phyloP scores from a whole-genome alignment of 495 filamentous ascomycete genomes.

The Hypoxylon fuscum region DNA sequence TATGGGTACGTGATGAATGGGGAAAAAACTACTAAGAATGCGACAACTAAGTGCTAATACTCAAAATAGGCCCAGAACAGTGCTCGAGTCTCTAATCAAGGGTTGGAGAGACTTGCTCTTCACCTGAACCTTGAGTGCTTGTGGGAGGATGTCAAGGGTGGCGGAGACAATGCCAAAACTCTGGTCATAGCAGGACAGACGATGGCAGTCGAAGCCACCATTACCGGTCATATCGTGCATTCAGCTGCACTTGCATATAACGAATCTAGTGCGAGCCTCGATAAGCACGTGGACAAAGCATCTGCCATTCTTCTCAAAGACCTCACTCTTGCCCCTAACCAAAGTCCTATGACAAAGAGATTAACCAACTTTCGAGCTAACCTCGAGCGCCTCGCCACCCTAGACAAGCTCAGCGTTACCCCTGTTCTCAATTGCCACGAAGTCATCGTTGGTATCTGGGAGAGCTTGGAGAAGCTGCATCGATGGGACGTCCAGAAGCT shows the following conservation, averaged over 20 bases:
- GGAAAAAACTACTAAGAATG: too few relatives aligned
- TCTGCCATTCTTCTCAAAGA: slow-evolving; percentile 64
- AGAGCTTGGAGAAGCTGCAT: slow-evolving; percentile 69
- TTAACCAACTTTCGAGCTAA: slow-evolving; percentile 80
- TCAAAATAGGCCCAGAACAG: slow-evolving; percentile 45
- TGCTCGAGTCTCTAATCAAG: slow-evolving; percentile 77
- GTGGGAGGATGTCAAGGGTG: slow-evolving; percentile 67
- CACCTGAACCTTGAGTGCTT: slow-evolving; percentile 76
- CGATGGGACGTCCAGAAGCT: slow-evolving; percentile 72
- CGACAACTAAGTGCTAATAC: slow-evolving; percentile 4
- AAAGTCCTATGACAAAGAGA: slow-evolving; percentile 65
- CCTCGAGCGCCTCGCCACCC: slow-evolving; percentile 75
- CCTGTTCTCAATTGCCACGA: slow-evolving; percentile 86
- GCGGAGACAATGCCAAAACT: slow-evolving; percentile 55
- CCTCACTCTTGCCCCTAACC: slow-evolving; percentile 53
- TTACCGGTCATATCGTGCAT: slow-evolving; percentile 60
- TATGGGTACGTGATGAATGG: slow-evolving; percentile 47
- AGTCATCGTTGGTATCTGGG: slow-evolving; percentile 82
- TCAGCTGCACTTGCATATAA: slow-evolving; percentile 57
- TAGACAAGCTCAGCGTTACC: slow-evolving; percentile 79
- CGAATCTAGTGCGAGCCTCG: slow-evolving; percentile 57
- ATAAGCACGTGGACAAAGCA: slow-evolving; percentile 58
- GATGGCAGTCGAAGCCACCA: slow-evolving; percentile 63
- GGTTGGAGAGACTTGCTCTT: slow-evolving; percentile 77
- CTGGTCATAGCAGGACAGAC: slow-evolving; percentile 76